Conservation (phyloP, 1,284 basidiomycete species). For the Phlebopus sp. region DNA sequence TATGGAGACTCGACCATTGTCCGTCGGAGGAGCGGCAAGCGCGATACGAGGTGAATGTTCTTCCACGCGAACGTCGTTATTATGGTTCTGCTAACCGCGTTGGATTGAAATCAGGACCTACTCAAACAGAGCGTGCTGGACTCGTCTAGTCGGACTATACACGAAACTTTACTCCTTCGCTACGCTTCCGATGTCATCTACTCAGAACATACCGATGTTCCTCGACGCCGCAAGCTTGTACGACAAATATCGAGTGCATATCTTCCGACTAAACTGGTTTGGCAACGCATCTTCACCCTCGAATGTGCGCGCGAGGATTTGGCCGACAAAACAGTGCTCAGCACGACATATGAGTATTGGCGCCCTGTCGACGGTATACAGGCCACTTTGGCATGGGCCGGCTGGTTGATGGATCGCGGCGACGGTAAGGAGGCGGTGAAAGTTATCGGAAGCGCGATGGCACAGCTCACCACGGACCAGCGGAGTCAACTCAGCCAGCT, state of each 20-base stretch:
- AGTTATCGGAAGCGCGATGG: constrained; percentile 32
- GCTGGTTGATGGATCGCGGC: constrained; percentile 43
- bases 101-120: constrained; percentile 36
- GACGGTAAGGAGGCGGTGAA: constrained; percentile 36
- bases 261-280: constrained; percentile 43
- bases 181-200: constrained; percentile 38
- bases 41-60: constrained; percentile 39
- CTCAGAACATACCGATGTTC: constrained; percentile 16
- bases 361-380: constrained; percentile 34
- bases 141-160: constrained; percentile 39
- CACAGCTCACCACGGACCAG: constrained; percentile 19
- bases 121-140: constrained; percentile 49
- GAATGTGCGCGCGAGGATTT: constrained; percentile 24
- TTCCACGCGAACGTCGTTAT: not conserved
- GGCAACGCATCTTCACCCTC: constrained; percentile 41
- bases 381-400: constrained; percentile 45
- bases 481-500: constrained; percentile 27
- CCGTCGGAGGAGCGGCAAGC: constrained; percentile 22
- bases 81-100: constrained; percentile 12
- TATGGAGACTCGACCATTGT: constrained; percentile 45
- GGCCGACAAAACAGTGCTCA: constrained; percentile 33
- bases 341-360: constrained; percentile 44
- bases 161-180: constrained; percentile 47
- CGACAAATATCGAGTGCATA: constrained; percentile 41
- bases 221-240: constrained; percentile 34